Evolutionary conservation across 139 green algal genomes (phyloP), one percentile per base, ranked within the genome.

Genomic region (Chlamydomonas sphaeroides): DNA sequence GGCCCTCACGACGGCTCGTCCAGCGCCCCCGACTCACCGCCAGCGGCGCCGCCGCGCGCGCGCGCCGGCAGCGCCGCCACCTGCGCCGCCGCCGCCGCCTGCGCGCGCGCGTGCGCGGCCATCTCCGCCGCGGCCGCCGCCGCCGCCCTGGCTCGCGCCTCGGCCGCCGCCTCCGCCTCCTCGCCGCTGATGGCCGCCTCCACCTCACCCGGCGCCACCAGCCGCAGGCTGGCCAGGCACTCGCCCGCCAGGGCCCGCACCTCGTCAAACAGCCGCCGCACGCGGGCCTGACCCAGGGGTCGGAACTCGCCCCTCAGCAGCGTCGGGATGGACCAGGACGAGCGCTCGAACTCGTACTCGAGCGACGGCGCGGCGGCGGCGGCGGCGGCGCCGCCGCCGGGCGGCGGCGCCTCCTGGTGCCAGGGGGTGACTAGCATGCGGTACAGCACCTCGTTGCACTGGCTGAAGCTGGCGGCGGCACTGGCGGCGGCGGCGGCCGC

Each of bases 181-280:
- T 6, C 51, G 15, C 14, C 51, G 14, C 14, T 17, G 14, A 61
- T 4, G 15, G 51, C 51, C 20, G 56, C 20, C 56, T 26, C 56
- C 56, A 28, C 56, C 56, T n/a, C 56, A 10, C 5, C 56, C 56
- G 56, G 21, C 56, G 56, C 56, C 14, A n/a, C 20, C 56, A n/a
- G 15, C 21, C 56, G 5, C 56, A 63, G 21, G 11, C 11, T 30
- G 21, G 56, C n/a, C 32, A 82, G 21, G 32, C 75, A 82, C 61
- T 72, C 62, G 18, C 41, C 42, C 42, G 75, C 75, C 75, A 82
- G 61, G 1, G 2, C 23, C n/a, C 75, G 30, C 2, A 61, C 32
- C 75, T 82, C 61, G n/a, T 82, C 75, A 6, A 63, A 82, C 75
- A 82, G 26, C n/a, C 75, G 59, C 61, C 75, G 18, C 32, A 72